phyloP scores from a whole-genome alignment of 805 yeast species.

The Yarrowia phangngaensis region DNA sequence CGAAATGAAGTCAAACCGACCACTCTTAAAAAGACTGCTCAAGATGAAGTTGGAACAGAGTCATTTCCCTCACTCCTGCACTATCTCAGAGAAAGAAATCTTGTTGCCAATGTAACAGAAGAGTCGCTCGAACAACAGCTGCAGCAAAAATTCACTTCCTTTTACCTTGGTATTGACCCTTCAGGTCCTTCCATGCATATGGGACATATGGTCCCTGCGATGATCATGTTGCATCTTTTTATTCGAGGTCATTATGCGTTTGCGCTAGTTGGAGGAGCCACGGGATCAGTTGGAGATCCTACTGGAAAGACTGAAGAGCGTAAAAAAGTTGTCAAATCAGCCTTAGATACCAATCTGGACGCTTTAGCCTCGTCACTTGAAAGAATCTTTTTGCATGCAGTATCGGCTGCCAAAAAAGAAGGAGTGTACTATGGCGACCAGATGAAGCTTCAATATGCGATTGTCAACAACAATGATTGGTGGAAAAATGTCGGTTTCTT shows the following conservation, averaged over 20 bases:
- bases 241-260: slow-evolving; percentile 81
- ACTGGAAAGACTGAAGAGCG: slow-evolving; percentile 85
- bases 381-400: slow-evolving; percentile 34
- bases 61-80: slow-evolving; percentile 4
- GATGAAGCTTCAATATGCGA: slow-evolving; percentile 34
- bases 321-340: slow-evolving; percentile 49
- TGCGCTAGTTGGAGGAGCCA: slow-evolving; percentile 73
- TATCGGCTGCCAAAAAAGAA: slow-evolving; percentile 14
- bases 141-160: slow-evolving; percentile 33
- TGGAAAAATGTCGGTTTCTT: slow-evolving; percentile 75
- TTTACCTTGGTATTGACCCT: slow-evolving; percentile 96
- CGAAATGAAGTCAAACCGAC: slow-evolving; percentile 14
- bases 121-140: slow-evolving; percentile 3
- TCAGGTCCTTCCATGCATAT: slow-evolving; percentile 84
- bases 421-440: slow-evolving; percentile 59
- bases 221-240: slow-evolving; percentile 78
- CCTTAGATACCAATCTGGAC: slow-evolving; percentile 53
- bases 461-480: slow-evolving; percentile 75
- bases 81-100: slow-evolving; percentile 6
- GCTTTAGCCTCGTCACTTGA: slow-evolving; percentile 54
- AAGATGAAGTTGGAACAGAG: slow-evolving; percentile 6
- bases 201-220: slow-evolving; percentile 84
- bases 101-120: slow-evolving; percentile 21
- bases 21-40: not conserved
- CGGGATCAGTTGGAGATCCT: slow-evolving; percentile 95